Percentiles rank a stretch among this genome's conserved stretches.
These are phyloP conservation scores for Trichoderma guizhouense DNA, from an alignment of 2,329 filamentous ascomycete species.

Conservation along the genomic window DNA sequence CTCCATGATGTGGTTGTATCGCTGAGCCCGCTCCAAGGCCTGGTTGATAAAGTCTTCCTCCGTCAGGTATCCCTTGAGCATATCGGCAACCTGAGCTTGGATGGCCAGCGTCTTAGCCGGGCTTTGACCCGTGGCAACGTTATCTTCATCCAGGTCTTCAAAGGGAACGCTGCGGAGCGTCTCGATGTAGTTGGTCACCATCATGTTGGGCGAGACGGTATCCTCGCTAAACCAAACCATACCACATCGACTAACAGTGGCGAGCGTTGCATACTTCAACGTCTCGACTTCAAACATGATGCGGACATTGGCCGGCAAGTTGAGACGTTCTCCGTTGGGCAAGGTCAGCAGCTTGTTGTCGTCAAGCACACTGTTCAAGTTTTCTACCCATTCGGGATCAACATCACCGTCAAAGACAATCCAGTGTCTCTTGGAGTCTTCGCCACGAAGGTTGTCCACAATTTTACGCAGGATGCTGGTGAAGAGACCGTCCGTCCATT, in stretches of 20 bases:
- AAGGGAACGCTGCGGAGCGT: constrained; percentile 79
- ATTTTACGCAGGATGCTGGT: constrained; percentile 98
- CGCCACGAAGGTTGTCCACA: constrained; percentile 95
- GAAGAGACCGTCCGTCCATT: constrained; percentile 98
- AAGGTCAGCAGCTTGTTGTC: constrained; percentile 98
- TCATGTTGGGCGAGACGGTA: constrained; percentile 88
- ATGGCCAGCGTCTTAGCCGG: constrained; percentile 75
- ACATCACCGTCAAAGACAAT: constrained; percentile 99
- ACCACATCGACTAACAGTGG: constrained; percentile 98
- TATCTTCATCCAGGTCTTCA: constrained; percentile 94
- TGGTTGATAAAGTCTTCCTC: constrained; percentile 78
- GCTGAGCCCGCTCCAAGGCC: constrained; percentile 70
- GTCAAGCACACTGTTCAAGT: constrained; percentile 97
- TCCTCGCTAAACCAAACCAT: constrained; percentile 99
- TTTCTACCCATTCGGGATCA: constrained; percentile 99
- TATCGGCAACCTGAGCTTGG: constrained; percentile 74
- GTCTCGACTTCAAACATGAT: constrained; percentile 99
- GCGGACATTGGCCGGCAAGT: constrained; percentile 87
- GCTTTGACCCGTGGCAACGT: constrained; percentile 69
- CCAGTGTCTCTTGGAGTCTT: constrained; percentile 97
- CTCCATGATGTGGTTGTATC: constrained; percentile 96
- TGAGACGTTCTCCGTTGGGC: constrained; percentile 96
- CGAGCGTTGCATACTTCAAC: constrained; percentile 92
- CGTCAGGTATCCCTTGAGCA: constrained; percentile 71
- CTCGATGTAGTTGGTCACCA: constrained; percentile 87